Conservation (phyloP, 352 stramenopile species). For the Phytophthora megakarya region DNA sequence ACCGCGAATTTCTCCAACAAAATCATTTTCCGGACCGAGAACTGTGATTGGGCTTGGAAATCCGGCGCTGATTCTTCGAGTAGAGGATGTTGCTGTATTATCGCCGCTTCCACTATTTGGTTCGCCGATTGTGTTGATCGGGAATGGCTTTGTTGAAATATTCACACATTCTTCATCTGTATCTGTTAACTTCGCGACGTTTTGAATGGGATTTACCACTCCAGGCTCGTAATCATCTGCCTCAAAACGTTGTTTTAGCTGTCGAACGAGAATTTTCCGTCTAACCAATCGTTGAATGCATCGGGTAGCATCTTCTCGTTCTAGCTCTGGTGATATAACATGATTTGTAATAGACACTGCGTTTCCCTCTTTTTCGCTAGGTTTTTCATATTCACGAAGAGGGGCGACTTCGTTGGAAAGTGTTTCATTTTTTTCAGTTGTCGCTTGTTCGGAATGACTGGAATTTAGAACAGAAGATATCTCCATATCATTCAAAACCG, state of each 20-base stretch:
- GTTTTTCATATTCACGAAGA: not conserved
- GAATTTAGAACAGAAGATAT: not conserved
- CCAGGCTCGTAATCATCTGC: constrained; percentile 28
- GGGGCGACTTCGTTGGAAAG: not conserved
- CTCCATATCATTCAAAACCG: not conserved
- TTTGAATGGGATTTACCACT: constrained; percentile 15
- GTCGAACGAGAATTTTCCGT: constrained; percentile 14
- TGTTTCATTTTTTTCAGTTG: not conserved
- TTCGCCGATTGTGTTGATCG: not conserved
- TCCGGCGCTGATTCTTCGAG: constrained; percentile 19
- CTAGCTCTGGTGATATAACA: constrained; percentile 8
- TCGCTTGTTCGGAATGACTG: not conserved
- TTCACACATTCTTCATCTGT: not conserved
- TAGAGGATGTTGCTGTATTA: not conserved
- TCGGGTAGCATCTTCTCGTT: constrained; percentile 22
- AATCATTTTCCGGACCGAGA: constrained; percentile 23
- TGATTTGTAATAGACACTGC: not conserved
- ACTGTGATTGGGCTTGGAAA: constrained; percentile 30
- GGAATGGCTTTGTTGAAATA: not conserved
- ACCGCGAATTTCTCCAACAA: constrained; percentile 25
- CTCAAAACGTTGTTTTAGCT: constrained; percentile 19
- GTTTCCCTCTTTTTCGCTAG: not conserved
- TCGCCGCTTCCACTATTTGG: not conserved
- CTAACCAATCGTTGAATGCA: constrained; percentile 37
- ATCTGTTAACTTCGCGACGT: not conserved